phyloP scores from a whole-genome alignment of 306 rosid genomes.

The Cajanus cajan region DNA sequence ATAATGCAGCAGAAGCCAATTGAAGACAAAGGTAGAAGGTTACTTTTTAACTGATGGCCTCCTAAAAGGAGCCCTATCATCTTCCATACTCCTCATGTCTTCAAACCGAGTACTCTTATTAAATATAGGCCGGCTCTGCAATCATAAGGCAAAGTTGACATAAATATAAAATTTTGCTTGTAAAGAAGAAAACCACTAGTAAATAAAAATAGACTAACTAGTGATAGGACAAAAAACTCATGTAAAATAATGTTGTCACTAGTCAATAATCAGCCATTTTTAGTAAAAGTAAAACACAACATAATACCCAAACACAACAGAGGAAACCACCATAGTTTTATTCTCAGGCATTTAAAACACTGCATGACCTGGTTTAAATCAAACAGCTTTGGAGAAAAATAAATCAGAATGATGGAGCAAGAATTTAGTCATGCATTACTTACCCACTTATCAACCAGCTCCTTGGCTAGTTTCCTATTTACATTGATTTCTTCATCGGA shows the following conservation, averaged over 20 bases:
- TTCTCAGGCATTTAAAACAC: background rate
- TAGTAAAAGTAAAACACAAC: background rate
- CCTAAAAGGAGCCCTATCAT: conserved; percentile 75
- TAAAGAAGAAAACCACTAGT: background rate
- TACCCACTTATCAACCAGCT: conserved; percentile 97
- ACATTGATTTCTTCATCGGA: conserved; percentile 87
- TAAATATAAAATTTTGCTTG: background rate
- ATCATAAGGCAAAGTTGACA: conserved; percentile 13
- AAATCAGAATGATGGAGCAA: background rate
- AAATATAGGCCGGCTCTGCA: conserved; percentile 95
- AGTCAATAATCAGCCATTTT: background rate
- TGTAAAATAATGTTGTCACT: background rate
- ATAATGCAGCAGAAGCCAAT: background rate
- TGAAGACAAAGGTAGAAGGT: background rate
- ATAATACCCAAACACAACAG: background rate
- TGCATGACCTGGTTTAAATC: background rate
- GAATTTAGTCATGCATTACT: conserved; percentile 9
- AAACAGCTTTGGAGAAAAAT: background rate
- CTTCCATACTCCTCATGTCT: conserved; percentile 80
- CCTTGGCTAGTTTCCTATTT: conserved; percentile 87
- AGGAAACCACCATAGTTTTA: background rate
- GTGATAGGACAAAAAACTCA: background rate
- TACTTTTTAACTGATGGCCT: conserved; percentile 84
- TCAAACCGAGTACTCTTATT: conserved; percentile 95
- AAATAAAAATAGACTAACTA: background rate